phyloP scores from a whole-genome alignment of 495 filamentous ascomycete species.

The Penicillium silybi region DNA sequence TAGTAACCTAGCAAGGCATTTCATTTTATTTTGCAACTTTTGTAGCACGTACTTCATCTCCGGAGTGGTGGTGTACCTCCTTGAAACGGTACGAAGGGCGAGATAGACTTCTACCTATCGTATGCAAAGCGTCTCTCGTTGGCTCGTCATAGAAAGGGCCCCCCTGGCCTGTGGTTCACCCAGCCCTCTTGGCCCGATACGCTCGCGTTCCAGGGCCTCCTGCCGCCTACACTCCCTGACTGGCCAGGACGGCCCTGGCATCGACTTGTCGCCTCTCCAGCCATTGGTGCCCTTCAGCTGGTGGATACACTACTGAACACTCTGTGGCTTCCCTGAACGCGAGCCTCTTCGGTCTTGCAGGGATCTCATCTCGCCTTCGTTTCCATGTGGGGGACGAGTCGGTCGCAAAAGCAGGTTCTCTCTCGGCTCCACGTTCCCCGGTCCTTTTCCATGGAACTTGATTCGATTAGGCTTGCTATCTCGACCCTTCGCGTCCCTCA shows the following conservation, averaged over 20 bases:
- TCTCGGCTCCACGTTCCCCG: slow-evolving; percentile 15
- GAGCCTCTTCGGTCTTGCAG: slow-evolving; percentile 25
- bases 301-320: slow-evolving; percentile 3
- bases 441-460: slow-evolving; percentile 12
- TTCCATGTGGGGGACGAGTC: slow-evolving; percentile 22
- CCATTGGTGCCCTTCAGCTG: slow-evolving; percentile 18
- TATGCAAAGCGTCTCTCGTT: slow-evolving; percentile 14
- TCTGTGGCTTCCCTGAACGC: slow-evolving; percentile 10
- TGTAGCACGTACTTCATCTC: background rate
- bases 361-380: slow-evolving; percentile 15
- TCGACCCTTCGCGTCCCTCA: background rate
- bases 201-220: slow-evolving; percentile 29
- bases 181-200: slow-evolving; percentile 18
- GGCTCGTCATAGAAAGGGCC: slow-evolving; percentile 17
- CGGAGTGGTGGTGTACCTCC: background rate
- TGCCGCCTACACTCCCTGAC: slow-evolving; percentile 17
- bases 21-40: background rate
- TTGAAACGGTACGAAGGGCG: background rate
- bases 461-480: background rate
- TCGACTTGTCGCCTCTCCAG: slow-evolving; percentile 18
- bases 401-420: slow-evolving; percentile 27
- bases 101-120: slow-evolving; percentile 20
- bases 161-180: slow-evolving; percentile 18
- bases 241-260: slow-evolving; percentile 29
- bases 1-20: background rate